Conservation (phyloP, 257 asterid species). For the Penstemon eatonii region DNA sequence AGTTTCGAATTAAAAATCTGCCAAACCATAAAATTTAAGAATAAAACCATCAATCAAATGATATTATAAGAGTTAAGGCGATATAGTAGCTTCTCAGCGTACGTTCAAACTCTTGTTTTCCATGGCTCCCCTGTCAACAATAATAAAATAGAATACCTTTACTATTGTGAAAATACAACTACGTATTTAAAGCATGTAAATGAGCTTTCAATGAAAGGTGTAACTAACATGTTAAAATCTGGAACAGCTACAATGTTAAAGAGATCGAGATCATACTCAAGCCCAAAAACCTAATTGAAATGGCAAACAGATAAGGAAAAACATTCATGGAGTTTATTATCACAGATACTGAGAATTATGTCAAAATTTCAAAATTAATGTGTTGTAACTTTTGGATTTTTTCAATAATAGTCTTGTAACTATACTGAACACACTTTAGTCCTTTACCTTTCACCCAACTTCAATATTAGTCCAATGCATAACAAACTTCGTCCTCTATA, state of each 20-base stretch:
- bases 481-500: too few relatives aligned
- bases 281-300: slow-evolving; percentile 78
- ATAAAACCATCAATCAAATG: background rate
- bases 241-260: slow-evolving; percentile 95
- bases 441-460: too few relatives aligned
- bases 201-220: slow-evolving; percentile 19
- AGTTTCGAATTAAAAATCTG: slow-evolving; percentile 96
- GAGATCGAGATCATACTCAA: slow-evolving; percentile 95
- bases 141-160: slow-evolving; percentile 15
- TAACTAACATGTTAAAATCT: slow-evolving; percentile 85
- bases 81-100: slow-evolving; percentile 28
- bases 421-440: too few relatives aligned
- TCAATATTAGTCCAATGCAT: too few relatives aligned
- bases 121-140: slow-evolving; percentile 93
- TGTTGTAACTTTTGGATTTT: too few relatives aligned
- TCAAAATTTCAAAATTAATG: too few relatives aligned
- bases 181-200: slow-evolving; percentile 19
- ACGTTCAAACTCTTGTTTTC: slow-evolving; percentile 98
- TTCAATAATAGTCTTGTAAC: too few relatives aligned
- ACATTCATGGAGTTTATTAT: slow-evolving; percentile 14
- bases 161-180: slow-evolving; percentile 22
- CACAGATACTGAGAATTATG: background rate
- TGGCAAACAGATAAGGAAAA: slow-evolving; percentile 9
- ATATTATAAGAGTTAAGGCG: background rate
- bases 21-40: slow-evolving; percentile 22